These are phyloP conservation scores for Talaromyces trachyspermus DNA, from an alignment of 495 filamentous ascomycete species.

Conservation along the genomic window DNA sequence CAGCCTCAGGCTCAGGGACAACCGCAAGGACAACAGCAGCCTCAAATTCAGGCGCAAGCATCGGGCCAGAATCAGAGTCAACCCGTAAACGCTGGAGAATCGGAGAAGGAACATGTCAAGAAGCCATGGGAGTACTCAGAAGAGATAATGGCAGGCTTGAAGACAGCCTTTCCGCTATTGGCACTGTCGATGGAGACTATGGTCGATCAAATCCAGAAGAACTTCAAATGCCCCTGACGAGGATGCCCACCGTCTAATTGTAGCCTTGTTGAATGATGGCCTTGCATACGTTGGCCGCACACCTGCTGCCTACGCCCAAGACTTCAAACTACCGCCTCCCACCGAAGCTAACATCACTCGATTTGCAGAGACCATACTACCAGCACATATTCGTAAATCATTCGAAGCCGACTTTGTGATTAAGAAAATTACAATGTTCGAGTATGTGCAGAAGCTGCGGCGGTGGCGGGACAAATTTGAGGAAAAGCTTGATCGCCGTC, in stretches of 20 bases:
- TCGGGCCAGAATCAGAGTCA: slow-evolving; percentile 32
- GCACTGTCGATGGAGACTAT: slow-evolving; percentile 98
- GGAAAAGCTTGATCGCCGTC: slow-evolving; percentile 89
- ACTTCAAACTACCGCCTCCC: slow-evolving; percentile 79
- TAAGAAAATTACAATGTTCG: slow-evolving; percentile 89
- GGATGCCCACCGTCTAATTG: slow-evolving; percentile 95
- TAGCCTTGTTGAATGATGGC: slow-evolving; percentile 91
- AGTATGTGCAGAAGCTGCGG: slow-evolving; percentile 95
- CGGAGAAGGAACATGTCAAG: slow-evolving; percentile 44
- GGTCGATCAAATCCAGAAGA: slow-evolving; percentile 96
- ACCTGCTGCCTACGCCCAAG: slow-evolving; percentile 77
- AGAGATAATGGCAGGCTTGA: slow-evolving; percentile 86
- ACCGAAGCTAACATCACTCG: slow-evolving; percentile 95
- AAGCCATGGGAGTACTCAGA: slow-evolving; percentile 95
- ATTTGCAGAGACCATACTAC: slow-evolving; percentile 93
- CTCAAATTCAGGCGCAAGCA: slow-evolving; percentile 18
- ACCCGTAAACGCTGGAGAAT: slow-evolving; percentile 19
- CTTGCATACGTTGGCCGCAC: slow-evolving; percentile 79
- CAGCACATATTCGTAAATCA: slow-evolving; percentile 80
- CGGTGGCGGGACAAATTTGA: slow-evolving; percentile 98
- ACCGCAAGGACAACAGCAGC: slow-evolving; percentile 17
- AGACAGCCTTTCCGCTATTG: slow-evolving; percentile 92
- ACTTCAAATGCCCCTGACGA: slow-evolving; percentile 98
- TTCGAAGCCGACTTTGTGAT: slow-evolving; percentile 95
- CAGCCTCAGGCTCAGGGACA: slow-evolving; percentile 27